phyloP scores from a whole-genome alignment of 805 yeast species.

The Blastobotrys mokoenaii region DNA sequence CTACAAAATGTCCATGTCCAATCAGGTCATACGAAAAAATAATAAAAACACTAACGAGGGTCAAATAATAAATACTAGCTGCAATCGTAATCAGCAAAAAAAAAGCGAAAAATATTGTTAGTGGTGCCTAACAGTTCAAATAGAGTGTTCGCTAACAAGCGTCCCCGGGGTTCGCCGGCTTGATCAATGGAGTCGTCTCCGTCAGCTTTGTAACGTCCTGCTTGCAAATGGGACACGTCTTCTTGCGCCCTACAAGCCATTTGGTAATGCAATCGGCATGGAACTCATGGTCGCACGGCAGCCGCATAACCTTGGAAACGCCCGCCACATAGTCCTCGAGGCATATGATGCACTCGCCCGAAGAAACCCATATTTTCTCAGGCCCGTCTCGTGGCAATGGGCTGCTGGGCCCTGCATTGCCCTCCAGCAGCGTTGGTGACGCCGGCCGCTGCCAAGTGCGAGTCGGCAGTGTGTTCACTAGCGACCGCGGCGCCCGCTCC shows the following conservation, averaged over 20 bases:
- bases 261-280: conserved; percentile 50
- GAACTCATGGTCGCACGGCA: conserved; percentile 55
- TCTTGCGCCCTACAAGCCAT: conserved; percentile 49
- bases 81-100: too few species aligned
- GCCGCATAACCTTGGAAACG: conserved; percentile 39
- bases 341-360: conserved; percentile 54
- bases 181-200: conserved; percentile 9
- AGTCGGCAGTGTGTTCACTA: conserved; percentile 31
- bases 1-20: too few species aligned
- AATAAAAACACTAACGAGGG: too few species aligned
- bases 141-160: too few species aligned
- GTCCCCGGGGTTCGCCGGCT: too few species aligned
- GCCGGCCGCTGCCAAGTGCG: conserved; percentile 24
- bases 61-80: too few species aligned
- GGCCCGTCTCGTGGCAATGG: conserved; percentile 10
- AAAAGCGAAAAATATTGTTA: too few species aligned
- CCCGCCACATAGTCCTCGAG: conserved; percentile 44
- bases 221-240: conserved; percentile 55
- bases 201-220: conserved; percentile 26
- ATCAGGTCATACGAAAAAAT: too few species aligned
- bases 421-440: background rate
- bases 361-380: conserved; percentile 32
- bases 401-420: background rate
- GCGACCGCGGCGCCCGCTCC: conserved; percentile 31
- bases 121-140: too few species aligned